Percentiles rank a stretch among this genome's conserved stretches.
phyloP scores from a whole-genome alignment of 306 rosid genomes.

The Trifolium pratense region DNA sequence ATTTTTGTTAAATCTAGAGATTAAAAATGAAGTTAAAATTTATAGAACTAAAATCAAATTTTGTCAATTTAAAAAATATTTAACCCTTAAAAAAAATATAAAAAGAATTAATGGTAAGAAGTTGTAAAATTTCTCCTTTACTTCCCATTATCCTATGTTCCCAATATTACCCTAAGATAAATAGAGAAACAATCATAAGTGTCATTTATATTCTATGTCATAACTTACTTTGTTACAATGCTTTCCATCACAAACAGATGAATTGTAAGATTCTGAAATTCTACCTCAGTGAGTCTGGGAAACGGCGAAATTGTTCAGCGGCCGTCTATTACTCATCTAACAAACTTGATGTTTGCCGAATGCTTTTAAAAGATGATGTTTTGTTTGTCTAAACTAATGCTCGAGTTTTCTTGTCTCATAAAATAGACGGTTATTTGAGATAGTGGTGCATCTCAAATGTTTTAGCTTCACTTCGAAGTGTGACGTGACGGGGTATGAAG shows the following conservation, averaged over 20 bases:
- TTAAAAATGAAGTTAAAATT: not conserved
- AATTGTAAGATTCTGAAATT: constrained; percentile 27
- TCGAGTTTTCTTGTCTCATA: not conserved
- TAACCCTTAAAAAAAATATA: too few species aligned
- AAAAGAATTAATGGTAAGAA: constrained; percentile 1
- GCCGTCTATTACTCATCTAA: constrained; percentile 18
- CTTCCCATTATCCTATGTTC: constrained; percentile 10
- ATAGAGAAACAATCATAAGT: not conserved
- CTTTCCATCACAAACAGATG: constrained; percentile 20
- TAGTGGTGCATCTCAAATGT: constrained; percentile 11
- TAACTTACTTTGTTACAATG: not conserved
- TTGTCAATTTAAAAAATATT: not conserved
- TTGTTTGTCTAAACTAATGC: constrained; percentile 35
- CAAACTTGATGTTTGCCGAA: constrained; percentile 9
- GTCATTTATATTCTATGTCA: constrained; percentile 31
- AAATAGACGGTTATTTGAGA: constrained; percentile 35
- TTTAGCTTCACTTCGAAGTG: constrained; percentile 18
- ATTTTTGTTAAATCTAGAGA: not conserved
- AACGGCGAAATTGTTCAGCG: not conserved
- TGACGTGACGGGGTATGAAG: constrained; percentile 4
- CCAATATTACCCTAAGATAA: constrained; percentile 6
- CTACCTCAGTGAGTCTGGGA: constrained; percentile 1
- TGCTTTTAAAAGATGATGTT: constrained; percentile 16
- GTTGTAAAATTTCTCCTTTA: not conserved
- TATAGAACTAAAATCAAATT: not conserved